These are phyloP conservation scores for Mycocentrospora acerina DNA, from an alignment of 2,329 filamentous ascomycete species.

Conservation along the genomic window DNA sequence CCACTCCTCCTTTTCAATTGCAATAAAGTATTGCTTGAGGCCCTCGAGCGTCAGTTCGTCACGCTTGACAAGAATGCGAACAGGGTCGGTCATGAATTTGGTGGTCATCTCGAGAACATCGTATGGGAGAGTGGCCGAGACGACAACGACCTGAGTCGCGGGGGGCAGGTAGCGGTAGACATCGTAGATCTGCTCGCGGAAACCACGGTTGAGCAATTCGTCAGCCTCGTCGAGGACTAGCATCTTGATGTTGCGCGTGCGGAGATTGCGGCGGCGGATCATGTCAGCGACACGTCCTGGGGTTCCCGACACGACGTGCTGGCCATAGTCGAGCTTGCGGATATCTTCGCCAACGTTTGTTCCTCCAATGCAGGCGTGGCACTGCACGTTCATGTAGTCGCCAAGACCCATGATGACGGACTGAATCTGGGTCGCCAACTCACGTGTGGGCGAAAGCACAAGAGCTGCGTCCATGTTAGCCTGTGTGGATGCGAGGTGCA, in stretches of 20 bases:
- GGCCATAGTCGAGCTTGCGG: slow-evolving; percentile 93
- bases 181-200: slow-evolving; percentile 98
- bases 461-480: slow-evolving; percentile 58
- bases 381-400: slow-evolving; percentile 99
- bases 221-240: slow-evolving; percentile 75
- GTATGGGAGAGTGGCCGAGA: slow-evolving; percentile 94
- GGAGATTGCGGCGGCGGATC: slow-evolving; percentile 72
- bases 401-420: slow-evolving; percentile 99
- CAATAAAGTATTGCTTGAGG: slow-evolving; percentile 98
- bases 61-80: slow-evolving; percentile 96
- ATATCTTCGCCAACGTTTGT: slow-evolving; percentile 99
- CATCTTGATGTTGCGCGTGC: slow-evolving; percentile 77
- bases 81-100: slow-evolving; percentile 99
- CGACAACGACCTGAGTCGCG: slow-evolving; percentile 96
- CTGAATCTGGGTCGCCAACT: slow-evolving; percentile 97
- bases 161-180: slow-evolving; percentile 96
- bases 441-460: slow-evolving; percentile 91
- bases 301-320: slow-evolving; percentile 96
- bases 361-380: slow-evolving; percentile 96
- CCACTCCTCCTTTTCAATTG: slow-evolving; percentile 99
- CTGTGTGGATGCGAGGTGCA: not conserved
- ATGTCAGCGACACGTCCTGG: slow-evolving; percentile 93
- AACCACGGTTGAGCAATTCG: slow-evolving; percentile 85
- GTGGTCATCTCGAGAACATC: slow-evolving; percentile 99
- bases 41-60: slow-evolving; percentile 97